Percentiles rank a stretch among this genome's conserved stretches.
phyloP scores from a whole-genome alignment of 2,329 filamentous ascomycete species.

The Neofusicoccum sp. region DNA sequence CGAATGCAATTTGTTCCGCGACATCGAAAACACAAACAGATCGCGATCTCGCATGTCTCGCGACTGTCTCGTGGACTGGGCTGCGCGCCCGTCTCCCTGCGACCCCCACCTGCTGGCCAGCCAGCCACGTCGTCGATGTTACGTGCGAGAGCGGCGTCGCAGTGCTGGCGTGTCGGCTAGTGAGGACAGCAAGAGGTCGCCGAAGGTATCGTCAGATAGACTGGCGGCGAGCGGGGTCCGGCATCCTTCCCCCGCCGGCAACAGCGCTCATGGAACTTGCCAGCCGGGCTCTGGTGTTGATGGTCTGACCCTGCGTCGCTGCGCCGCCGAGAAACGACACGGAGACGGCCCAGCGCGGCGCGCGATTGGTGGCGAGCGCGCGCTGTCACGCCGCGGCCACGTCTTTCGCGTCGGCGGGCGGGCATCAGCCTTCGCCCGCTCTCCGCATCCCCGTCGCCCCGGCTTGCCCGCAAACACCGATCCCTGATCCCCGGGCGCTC shows the following conservation, averaged over 20 bases:
- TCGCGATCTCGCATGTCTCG: conserved; percentile 12
- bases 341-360: neutral
- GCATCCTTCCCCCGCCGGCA: neutral
- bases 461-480: conserved; percentile 1
- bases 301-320: conserved; percentile 2
- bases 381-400: neutral
- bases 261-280: neutral
- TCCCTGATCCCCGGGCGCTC: conserved; percentile 1
- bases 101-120: neutral
- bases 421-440: neutral
- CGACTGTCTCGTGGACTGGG: neutral
- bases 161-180: neutral
- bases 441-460: neutral
- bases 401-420: neutral
- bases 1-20: neutral
- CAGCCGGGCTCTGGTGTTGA: neutral
- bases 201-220: neutral
- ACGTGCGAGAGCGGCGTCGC: neutral
- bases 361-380: neutral
- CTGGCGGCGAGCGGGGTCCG: neutral
- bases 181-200: conserved; percentile 3
- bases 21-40: neutral
- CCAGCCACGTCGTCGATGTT: conserved; percentile 4
- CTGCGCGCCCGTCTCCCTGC: neutral
- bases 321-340: neutral